Evolutionary conservation across 2,329 filamentous ascomycete species (phyloP).

Genomic region (Boeremia exigua): DNA sequence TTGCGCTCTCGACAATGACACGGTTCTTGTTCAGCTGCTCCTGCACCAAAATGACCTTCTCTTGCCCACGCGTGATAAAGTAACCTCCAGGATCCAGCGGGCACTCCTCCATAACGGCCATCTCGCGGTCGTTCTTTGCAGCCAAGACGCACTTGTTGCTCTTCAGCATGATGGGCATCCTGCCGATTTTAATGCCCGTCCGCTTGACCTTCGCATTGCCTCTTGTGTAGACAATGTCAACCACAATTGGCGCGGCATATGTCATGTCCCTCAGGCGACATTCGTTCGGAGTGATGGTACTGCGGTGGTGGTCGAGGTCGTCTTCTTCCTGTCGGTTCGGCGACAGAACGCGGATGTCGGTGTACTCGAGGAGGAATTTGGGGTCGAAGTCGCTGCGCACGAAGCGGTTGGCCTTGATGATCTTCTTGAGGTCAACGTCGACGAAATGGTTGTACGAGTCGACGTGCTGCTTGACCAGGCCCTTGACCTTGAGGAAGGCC

Average conservation of each 20-base stretch:
- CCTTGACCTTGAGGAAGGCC: constrained; percentile 98
- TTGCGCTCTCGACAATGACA: constrained; percentile 96
- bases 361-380: constrained; percentile 89
- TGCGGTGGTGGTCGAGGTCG: constrained; percentile 59
- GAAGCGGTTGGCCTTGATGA: constrained; percentile 86
- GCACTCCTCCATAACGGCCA: constrained; percentile 94
- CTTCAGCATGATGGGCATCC: constrained; percentile 95
- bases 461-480: constrained; percentile 94
- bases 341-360: constrained; percentile 83
- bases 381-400: constrained; percentile 92
- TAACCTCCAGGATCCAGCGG: constrained; percentile 96
- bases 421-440: constrained; percentile 95
- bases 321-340: constrained; percentile 81
- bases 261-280: constrained; percentile 96
- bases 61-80: constrained; percentile 95
- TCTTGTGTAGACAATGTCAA: constrained; percentile 89
- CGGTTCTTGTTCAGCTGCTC: constrained; percentile 99
- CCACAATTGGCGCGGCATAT: constrained; percentile 93
- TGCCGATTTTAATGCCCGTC: constrained; percentile 77
- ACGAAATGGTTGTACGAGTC: constrained; percentile 99
- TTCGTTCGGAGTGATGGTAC: constrained; percentile 85
- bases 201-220: constrained; percentile 78
- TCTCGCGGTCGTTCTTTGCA: constrained; percentile 82
- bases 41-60: constrained; percentile 98
- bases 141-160: constrained; percentile 91